Conservation (phyloP, 129 eudicot species). For the Lonicera japonica region DNA sequence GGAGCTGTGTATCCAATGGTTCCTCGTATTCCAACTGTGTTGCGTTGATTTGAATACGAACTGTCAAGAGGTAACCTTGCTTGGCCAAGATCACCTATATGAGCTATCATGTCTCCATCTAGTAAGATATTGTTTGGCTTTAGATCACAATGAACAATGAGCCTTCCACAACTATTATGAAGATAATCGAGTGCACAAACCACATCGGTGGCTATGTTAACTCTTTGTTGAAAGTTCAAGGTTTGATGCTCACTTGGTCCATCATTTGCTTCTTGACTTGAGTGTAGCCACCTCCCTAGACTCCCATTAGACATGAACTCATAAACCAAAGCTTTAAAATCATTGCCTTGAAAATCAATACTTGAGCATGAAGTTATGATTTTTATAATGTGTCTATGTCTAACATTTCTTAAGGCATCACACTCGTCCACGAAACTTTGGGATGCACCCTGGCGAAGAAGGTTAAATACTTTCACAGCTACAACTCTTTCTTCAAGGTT, state of each 20-base stretch:
- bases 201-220: conserved; percentile 9
- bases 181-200: conserved; percentile 14
- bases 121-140: conserved; percentile 20
- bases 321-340: conserved; percentile 14
- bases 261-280: not conserved
- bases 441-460: conserved; percentile 5
- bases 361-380: conserved; percentile 15
- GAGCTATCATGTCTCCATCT: conserved; percentile 13
- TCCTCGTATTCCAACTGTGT: conserved; percentile 10
- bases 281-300: conserved; percentile 21
- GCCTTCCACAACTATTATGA: not conserved
- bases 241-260: not conserved
- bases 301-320: conserved; percentile 27
- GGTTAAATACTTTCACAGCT: conserved; percentile 29
- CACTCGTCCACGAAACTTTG: conserved; percentile 29
- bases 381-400: conserved; percentile 29
- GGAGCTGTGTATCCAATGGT: conserved; percentile 23
- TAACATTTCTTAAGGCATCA: conserved; percentile 14
- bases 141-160: conserved; percentile 11
- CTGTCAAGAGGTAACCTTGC: not conserved
- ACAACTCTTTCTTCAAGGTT: not conserved
- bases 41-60: not conserved
- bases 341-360: conserved; percentile 16
- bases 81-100: conserved; percentile 19
- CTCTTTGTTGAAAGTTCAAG: not conserved